Conservation (phyloP, 805 yeast genomes). For the Cyberlindnera misumaiensis region DNA sequence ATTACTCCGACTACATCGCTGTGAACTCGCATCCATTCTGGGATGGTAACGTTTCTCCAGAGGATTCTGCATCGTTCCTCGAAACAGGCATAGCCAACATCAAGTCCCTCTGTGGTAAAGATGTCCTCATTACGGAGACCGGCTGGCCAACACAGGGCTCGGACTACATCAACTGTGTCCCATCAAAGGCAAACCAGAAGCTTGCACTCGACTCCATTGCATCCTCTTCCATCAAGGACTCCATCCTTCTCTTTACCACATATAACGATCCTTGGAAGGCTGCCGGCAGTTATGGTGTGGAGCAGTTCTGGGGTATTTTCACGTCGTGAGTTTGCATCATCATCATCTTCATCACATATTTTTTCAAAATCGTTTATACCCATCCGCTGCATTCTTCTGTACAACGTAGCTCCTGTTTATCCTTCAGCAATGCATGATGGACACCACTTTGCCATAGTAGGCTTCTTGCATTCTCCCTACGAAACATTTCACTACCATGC, state of each 20-base stretch:
- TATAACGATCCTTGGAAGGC: constrained; percentile 60
- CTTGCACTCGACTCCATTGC: constrained; percentile 45
- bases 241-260: constrained; percentile 52
- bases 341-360: neutral
- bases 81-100: constrained; percentile 39
- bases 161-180: constrained; percentile 47
- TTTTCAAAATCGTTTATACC: too few species aligned
- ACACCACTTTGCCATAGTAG: too few species aligned
- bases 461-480: too few species aligned
- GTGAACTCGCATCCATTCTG: constrained; percentile 65
- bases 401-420: neutral
- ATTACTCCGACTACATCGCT: constrained; percentile 54
- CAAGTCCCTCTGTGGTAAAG: constrained; percentile 40
- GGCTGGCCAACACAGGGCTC: constrained; percentile 68
- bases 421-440: too few species aligned
- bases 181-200: constrained; percentile 45
- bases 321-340: neutral
- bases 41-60: constrained; percentile 47
- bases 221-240: constrained; percentile 32
- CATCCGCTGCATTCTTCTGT: neutral
- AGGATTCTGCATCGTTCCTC: constrained; percentile 48
- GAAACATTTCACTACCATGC: too few species aligned
- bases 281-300: constrained; percentile 50
- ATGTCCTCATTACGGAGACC: constrained; percentile 48
- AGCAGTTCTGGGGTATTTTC: constrained; percentile 43